Percentiles rank a stretch among this genome's conserved stretches.
phyloP scores from a whole-genome alignment of 228 moss, liverwort and hornwort species.

The Sphagnum fallax region DNA sequence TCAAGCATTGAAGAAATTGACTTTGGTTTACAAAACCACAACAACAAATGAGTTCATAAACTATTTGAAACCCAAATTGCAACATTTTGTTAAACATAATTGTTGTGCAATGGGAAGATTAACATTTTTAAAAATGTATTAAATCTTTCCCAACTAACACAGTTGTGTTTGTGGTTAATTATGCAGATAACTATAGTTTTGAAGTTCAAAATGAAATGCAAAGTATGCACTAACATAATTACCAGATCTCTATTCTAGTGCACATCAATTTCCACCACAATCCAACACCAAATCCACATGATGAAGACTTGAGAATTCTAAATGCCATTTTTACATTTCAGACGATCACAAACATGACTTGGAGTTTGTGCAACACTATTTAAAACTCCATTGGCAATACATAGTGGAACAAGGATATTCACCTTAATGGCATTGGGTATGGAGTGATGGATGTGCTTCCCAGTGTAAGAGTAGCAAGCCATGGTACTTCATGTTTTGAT shows the following conservation, averaged over 20 bases:
- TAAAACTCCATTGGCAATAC: neutral
- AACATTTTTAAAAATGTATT: neutral
- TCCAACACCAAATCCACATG: neutral
- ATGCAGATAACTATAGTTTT: slow-evolving; percentile 6
- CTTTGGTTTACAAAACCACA: slow-evolving; percentile 2
- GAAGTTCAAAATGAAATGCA: slow-evolving; percentile 9
- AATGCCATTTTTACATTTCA: neutral
- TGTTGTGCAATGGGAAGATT: neutral
- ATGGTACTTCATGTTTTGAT: neutral
- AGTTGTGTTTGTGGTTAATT: slow-evolving; percentile 5
- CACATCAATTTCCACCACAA: neutral
- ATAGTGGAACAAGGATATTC: neutral
- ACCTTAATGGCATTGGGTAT: neutral
- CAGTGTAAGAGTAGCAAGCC: neutral
- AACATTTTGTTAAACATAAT: neutral
- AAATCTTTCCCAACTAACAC: neutral
- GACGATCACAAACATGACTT: neutral
- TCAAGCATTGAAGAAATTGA: neutral
- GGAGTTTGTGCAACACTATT: neutral
- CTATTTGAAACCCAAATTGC: neutral
- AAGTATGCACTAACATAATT: slow-evolving; percentile 3
- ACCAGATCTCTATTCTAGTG: neutral
- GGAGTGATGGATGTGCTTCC: neutral
- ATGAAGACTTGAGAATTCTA: neutral
- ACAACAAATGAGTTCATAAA: neutral